phyloP scores from a whole-genome alignment of 2,329 filamentous ascomycete species.

The Cladobotryum mycophilum region DNA sequence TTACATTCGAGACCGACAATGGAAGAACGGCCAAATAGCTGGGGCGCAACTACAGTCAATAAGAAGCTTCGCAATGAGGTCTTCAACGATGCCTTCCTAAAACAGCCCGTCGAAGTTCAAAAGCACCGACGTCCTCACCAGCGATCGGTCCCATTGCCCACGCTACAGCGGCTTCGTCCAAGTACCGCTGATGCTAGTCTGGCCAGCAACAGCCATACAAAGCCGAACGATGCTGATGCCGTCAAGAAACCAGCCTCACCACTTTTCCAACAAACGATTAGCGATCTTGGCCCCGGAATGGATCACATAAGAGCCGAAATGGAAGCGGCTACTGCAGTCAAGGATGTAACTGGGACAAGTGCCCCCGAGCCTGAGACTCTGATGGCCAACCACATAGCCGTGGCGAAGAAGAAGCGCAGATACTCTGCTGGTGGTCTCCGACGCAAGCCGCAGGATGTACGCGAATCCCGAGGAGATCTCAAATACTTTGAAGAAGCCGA shows the following conservation, averaged over 20 bases:
- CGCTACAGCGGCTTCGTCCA: slow-evolving; percentile 33
- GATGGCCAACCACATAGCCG: slow-evolving; percentile 32
- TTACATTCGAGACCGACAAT: slow-evolving; percentile 32
- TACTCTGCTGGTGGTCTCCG: slow-evolving; percentile 84
- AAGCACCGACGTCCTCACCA: slow-evolving; percentile 67
- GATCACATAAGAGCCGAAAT: slow-evolving; percentile 24
- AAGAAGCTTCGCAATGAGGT: slow-evolving; percentile 83
- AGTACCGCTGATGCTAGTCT: slow-evolving; percentile 39
- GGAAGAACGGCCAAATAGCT: slow-evolving; percentile 58
- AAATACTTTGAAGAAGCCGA: slow-evolving; percentile 88
- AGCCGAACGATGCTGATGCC: slow-evolving; percentile 5
- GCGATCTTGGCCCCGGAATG: slow-evolving; percentile 26
- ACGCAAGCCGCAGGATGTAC: slow-evolving; percentile 65
- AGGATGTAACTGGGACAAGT: slow-evolving; percentile 57
- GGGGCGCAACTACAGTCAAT: slow-evolving; percentile 91
- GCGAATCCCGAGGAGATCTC: slow-evolving; percentile 65
- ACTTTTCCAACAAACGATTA: slow-evolving; percentile 12
- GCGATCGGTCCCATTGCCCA: slow-evolving; percentile 54
- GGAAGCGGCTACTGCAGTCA: slow-evolving; percentile 34
- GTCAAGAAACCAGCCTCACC: not conserved
- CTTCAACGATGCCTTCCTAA: slow-evolving; percentile 84
- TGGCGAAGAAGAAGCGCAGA: slow-evolving; percentile 57
- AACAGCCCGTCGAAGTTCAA: slow-evolving; percentile 74
- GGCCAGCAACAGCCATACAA: slow-evolving; percentile 6
- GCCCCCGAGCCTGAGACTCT: slow-evolving; percentile 56